A percentile compares a stretch with the other conserved stretches of the same genome.
phyloP scores from a whole-genome alignment of 148 eudicot genomes.

The Vaccinium vitisidaea region DNA sequence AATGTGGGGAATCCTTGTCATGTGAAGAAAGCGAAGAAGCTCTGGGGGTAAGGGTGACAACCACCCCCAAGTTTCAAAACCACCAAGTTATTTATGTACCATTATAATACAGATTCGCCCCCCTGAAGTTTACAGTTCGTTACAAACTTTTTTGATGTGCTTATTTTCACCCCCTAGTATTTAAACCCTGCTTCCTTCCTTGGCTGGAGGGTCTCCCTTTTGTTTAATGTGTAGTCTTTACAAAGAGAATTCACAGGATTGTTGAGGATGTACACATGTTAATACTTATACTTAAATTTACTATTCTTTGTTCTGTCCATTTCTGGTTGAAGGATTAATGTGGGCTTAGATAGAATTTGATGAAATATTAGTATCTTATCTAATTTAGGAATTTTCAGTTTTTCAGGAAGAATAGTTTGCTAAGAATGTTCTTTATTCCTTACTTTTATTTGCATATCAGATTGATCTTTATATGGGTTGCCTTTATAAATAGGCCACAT shows the following conservation, averaged over 20 bases:
- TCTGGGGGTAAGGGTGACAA: background rate
- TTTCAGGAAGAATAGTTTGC: background rate
- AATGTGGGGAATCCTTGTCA: background rate
- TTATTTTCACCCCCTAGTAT: background rate
- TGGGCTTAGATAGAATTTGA: background rate
- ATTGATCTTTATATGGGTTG: background rate
- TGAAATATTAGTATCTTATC: background rate
- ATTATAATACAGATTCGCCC: background rate
- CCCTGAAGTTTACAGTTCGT: background rate
- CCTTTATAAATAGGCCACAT: background rate
- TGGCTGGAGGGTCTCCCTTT: background rate
- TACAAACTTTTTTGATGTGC: background rate
- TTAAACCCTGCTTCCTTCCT: background rate
- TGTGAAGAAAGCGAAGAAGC: background rate
- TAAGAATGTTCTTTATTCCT: background rate
- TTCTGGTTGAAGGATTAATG: background rate
- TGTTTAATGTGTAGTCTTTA: background rate
- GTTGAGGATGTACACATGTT: background rate
- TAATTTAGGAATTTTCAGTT: background rate
- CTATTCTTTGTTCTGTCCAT: background rate
- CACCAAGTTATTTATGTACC: background rate
- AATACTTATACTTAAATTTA: background rate
- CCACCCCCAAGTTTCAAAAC: background rate
- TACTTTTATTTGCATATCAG: background rate
- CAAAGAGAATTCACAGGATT: background rate